Conservation (phyloP, 2,329 filamentous ascomycete genomes). For the Pezicula rhizophila region DNA sequence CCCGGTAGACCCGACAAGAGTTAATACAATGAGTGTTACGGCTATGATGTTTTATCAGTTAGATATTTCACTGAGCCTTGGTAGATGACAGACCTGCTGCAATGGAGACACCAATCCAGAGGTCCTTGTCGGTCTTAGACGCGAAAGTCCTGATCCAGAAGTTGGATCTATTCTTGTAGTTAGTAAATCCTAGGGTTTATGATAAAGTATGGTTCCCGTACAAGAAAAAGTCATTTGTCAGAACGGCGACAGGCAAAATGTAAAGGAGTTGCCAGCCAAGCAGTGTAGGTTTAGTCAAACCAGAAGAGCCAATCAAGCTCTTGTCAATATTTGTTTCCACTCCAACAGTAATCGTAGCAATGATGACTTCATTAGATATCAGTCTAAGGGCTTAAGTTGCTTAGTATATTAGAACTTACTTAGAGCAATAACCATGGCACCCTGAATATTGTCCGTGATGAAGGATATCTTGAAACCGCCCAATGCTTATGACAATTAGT, state of each 20-base stretch:
- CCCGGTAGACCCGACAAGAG: slow-evolving; percentile 66
- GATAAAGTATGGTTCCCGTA: no score
- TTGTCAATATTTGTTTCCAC: slow-evolving; percentile 67
- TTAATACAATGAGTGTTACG: slow-evolving; percentile 62
- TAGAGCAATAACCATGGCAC: slow-evolving; percentile 68
- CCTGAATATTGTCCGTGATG: slow-evolving; percentile 77
- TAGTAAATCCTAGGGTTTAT: no score
- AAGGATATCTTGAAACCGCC: slow-evolving; percentile 83
- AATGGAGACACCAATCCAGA: slow-evolving; percentile 67
- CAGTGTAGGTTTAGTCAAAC: slow-evolving; percentile 60
- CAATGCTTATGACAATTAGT: slow-evolving; percentile 44
- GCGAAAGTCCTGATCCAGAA: slow-evolving; percentile 84
- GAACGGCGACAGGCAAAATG: slow-evolving; percentile 72
- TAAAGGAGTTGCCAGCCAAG: slow-evolving; percentile 83
- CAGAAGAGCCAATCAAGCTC: slow-evolving; percentile 60
- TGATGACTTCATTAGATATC: slow-evolving; percentile 41
- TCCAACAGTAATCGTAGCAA: slow-evolving; percentile 73
- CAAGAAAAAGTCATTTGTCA: slow-evolving; percentile 84
- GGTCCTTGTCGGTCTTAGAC: slow-evolving; percentile 70
- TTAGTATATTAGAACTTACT: slow-evolving; percentile 24
- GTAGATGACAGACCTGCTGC: slow-evolving; percentile 34
- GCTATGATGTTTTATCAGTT: slow-evolving; percentile 27
- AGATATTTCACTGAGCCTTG: no score
- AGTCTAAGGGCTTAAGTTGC: neutral
- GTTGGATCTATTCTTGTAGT: slow-evolving; percentile 40